Evolutionary conservation across 805 yeast species (phyloP).

Genomic region (Wickerhamomyces alni): DNA sequence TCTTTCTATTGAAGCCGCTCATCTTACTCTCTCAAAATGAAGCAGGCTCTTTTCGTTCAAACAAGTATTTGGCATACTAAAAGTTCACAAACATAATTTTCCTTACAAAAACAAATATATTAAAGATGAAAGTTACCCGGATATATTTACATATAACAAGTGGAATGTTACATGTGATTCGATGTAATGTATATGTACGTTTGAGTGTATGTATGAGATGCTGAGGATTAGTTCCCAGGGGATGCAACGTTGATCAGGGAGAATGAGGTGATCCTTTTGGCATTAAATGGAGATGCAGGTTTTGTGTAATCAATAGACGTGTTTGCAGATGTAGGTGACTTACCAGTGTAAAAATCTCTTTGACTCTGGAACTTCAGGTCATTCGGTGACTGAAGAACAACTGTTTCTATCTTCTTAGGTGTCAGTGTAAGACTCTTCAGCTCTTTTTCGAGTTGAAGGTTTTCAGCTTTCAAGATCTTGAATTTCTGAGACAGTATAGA

Average conservation of each 20-base stretch:
- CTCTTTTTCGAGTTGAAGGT: slow-evolving; percentile 29
- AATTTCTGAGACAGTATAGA: slow-evolving; percentile 20
- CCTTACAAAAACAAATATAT: not conserved
- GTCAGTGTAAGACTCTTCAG: slow-evolving; percentile 12
- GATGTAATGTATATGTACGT: not conserved
- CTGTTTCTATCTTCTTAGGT: not conserved
- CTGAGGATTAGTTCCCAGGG: not conserved
- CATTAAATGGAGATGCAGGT: not conserved
- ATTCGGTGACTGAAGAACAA: not conserved
- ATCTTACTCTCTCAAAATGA: not conserved
- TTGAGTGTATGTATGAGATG: not conserved
- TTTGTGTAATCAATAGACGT: slow-evolving; percentile 1
- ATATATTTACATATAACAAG: too few species aligned
- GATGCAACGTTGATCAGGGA: slow-evolving; percentile 9
- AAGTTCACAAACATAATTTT: not conserved
- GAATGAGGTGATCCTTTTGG: slow-evolving; percentile 9
- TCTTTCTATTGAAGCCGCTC: slow-evolving; percentile 21
- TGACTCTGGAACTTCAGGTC: not conserved
- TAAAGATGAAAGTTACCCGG: too few species aligned
- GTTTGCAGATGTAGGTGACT: not conserved
- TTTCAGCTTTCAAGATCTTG: slow-evolving; percentile 26
- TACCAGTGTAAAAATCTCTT: slow-evolving; percentile 1
- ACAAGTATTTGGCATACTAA: too few species aligned
- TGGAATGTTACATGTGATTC: too few species aligned
- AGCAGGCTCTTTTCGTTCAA: too few species aligned